These are phyloP conservation scores for Talaromyces funiculosus DNA, from an alignment of 2,329 filamentous ascomycete genomes.

Conservation along the genomic window DNA sequence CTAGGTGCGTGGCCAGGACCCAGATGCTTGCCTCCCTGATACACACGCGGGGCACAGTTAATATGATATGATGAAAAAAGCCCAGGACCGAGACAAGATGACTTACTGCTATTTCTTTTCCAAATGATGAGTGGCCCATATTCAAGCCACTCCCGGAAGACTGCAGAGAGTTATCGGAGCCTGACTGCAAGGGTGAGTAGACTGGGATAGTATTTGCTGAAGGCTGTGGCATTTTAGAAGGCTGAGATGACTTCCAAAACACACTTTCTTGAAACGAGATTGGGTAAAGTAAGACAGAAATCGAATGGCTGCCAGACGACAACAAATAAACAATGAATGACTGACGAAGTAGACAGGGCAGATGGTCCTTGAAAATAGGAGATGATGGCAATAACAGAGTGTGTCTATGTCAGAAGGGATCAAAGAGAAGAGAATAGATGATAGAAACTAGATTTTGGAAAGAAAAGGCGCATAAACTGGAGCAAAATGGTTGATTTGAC, in stretches of 20 bases:
- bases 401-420: constrained; percentile 10
- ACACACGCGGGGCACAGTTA: neutral
- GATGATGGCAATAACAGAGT: constrained; percentile 13
- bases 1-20: constrained; percentile 25
- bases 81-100: neutral
- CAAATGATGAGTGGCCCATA: neutral
- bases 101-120: constrained; percentile 9
- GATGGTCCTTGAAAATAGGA: constrained; percentile 13
- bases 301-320: constrained; percentile 1
- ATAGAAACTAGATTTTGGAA: constrained; percentile 10
- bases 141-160: neutral
- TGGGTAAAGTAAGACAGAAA: constrained; percentile 1
- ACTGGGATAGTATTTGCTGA: neutral
- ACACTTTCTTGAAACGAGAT: neutral
- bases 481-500: constrained; percentile 11
- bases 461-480: constrained; percentile 9
- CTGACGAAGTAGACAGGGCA: constrained; percentile 9
- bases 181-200: neutral
- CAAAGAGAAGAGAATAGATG: constrained; percentile 12
- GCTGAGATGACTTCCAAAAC: constrained; percentile 1
- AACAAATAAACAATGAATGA: constrained; percentile 9
- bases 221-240: neutral
- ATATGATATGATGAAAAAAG: neutral
- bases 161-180: neutral
- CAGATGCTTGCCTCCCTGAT: constrained; percentile 24